Conservation (phyloP, 331 rosid species). For the Quercus lobata region DNA sequence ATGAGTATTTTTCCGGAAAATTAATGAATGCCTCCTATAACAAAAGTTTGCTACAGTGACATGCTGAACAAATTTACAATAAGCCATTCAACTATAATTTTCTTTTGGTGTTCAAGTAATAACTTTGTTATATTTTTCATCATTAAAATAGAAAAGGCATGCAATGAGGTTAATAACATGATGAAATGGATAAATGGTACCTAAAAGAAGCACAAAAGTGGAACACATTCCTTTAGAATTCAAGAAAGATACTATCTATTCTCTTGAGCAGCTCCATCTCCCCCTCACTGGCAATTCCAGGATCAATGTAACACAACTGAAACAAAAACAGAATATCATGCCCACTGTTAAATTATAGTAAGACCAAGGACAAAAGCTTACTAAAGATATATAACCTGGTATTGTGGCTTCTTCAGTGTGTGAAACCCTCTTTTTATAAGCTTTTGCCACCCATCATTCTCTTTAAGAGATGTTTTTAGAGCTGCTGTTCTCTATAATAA, state of each 20-base stretch:
- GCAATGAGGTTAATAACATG: slow-evolving; percentile 3
- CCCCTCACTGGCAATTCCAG: slow-evolving; percentile 56
- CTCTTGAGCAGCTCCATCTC: slow-evolving; percentile 64
- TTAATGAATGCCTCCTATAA: background rate
- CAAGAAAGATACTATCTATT: slow-evolving; percentile 60
- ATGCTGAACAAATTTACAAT: background rate
- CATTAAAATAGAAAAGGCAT: slow-evolving; percentile 13
- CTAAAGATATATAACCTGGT: slow-evolving; percentile 48
- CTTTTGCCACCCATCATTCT: slow-evolving; percentile 66
- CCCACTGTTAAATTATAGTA: background rate
- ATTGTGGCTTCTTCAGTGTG: slow-evolving; percentile 67
- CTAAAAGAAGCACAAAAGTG: slow-evolving; percentile 12
- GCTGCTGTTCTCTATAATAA: slow-evolving; percentile 50
- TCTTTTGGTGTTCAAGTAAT: slow-evolving; percentile 7
- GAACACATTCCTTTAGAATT: slow-evolving; percentile 35
- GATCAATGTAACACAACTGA: slow-evolving; percentile 77
- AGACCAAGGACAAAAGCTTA: background rate
- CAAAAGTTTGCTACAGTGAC: background rate
- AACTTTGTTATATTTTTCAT: slow-evolving; percentile 8
- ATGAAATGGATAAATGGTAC: slow-evolving; percentile 12
- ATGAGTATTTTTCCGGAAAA: background rate
- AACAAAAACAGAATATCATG: slow-evolving; percentile 32
- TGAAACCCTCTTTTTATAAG: slow-evolving; percentile 64
- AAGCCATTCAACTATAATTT: slow-evolving; percentile 5
- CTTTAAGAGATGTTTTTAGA: slow-evolving; percentile 54